phyloP scores from a whole-genome alignment of 208 protist species.

The Polymyxa betae region DNA sequence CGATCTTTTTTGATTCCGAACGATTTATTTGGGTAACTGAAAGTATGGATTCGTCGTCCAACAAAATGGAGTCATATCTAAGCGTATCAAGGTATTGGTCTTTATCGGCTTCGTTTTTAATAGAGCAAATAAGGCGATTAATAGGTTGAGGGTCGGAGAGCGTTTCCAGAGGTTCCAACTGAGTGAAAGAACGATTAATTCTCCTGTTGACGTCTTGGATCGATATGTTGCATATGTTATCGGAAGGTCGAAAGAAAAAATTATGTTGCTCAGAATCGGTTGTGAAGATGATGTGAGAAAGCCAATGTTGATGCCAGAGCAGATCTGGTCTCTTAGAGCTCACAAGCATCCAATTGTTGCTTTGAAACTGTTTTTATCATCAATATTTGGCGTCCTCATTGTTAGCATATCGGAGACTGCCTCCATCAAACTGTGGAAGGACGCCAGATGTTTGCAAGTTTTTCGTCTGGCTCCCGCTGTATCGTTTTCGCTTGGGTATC shows the following conservation, averaged over 20 bases:
- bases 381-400: background rate
- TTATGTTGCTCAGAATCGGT: background rate
- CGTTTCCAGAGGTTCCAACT: background rate
- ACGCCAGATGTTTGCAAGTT: background rate
- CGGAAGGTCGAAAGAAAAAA: background rate
- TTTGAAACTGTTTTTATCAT: background rate
- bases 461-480: background rate
- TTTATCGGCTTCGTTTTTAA: background rate
- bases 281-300: background rate
- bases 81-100: background rate
- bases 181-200: background rate
- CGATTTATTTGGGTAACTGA: background rate
- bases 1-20: background rate
- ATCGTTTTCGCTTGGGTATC: background rate
- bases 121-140: background rate
- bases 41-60: background rate
- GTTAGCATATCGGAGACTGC: background rate
- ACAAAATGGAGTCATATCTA: background rate
- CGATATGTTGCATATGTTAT: background rate
- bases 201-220: background rate
- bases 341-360: background rate
- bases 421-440: background rate
- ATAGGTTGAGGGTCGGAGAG: background rate
- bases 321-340: background rate
- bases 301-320: too few relatives aligned